A percentile compares a stretch with the other conserved stretches of the same genome.
phyloP scores from a whole-genome alignment of 176 grass and related monocot species.

The Oryza officinalis region DNA sequence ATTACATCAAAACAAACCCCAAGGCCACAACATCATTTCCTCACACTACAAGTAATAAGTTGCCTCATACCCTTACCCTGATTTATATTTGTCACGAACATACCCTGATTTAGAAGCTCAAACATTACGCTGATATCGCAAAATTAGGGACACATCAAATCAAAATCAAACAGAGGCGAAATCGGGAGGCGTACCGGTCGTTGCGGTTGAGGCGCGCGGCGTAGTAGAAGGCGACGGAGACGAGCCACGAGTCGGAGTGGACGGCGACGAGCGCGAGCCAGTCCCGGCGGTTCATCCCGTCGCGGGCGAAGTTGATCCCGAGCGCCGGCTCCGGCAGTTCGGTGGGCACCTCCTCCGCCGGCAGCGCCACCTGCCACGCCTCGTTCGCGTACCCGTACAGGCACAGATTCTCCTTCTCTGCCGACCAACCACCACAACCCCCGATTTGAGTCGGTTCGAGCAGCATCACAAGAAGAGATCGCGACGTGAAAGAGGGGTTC shows the following conservation, averaged over 20 bases:
- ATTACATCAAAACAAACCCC: neutral
- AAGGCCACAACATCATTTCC: neutral
- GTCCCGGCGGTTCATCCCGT: slow-evolving; percentile 74
- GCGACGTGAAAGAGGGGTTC: neutral
- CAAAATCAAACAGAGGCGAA: slow-evolving; percentile 14
- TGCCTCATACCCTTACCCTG: too few relatives aligned
- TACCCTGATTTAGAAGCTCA: too few relatives aligned
- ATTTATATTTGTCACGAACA: too few relatives aligned
- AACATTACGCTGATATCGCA: neutral
- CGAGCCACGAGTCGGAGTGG: slow-evolving; percentile 77
- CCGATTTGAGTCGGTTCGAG: neutral
- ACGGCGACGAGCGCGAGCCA: slow-evolving; percentile 80
- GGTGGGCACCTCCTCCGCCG: slow-evolving; percentile 83
- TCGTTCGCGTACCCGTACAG: slow-evolving; percentile 70
- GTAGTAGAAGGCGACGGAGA: slow-evolving; percentile 76
- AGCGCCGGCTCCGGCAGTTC: slow-evolving; percentile 79
- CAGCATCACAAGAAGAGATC: slow-evolving; percentile 18
- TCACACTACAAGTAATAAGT: too few relatives aligned
- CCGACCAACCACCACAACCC: neutral
- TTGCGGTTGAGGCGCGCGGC: slow-evolving; percentile 57
- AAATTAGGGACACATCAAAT: slow-evolving; percentile 2
- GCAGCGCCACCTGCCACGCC: slow-evolving; percentile 71
- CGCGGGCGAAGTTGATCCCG: slow-evolving; percentile 81
- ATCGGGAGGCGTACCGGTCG: slow-evolving; percentile 42
- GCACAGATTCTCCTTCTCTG: slow-evolving; percentile 80